Evolutionary conservation across 2,329 filamentous ascomycete genomes (phyloP), one percentile per base, ranked within the genome.

Genomic region (Sporothrix inflata): DNA sequence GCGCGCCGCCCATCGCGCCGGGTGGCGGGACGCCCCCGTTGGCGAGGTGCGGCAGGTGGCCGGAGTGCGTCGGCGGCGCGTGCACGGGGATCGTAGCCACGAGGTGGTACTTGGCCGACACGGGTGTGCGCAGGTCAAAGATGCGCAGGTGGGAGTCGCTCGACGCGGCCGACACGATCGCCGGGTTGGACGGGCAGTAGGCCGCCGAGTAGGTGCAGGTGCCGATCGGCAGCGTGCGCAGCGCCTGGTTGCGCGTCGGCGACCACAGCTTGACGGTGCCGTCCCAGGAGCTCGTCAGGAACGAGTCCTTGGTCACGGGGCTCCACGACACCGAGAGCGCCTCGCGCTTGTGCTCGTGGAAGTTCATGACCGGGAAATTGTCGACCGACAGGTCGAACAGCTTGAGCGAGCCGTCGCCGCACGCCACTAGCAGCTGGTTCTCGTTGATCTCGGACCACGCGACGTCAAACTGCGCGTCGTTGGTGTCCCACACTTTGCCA

Each of bases 191-290:
- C 5, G 96, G 96, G 73, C 91, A 94, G 84, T 96, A 99, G 51
- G 92, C 87, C n/a, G 93, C 91, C 77, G 91, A 94, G 84, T 99
- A 99, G 40, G 96, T 97, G 84, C 96, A 99, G 77, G 89, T 93
- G 78, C 97, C 94, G 34, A 96, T 92, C 3, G 96, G 94, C 34
- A 99, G 87, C 2, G 96, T 99, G 71, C 91, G 87, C 72, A 99
- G 84, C 42, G 93, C 95, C 71, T 90, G 85, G 57, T 84, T 85
- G 51, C 92, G 86, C 66, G 91, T 90, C 0, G 96, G 96, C 16
- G 93, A 93, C 95, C 95, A 99, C 89, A 99, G 90, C 83, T 98
- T 98, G 77, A 98, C 89, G 1, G 93, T 97, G 67, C 96, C 96
- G 78, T 99, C 96, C 96, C 96, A 99, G 6, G 94, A 97, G 76